Percentiles rank a stretch among this genome's conserved stretches.
phyloP scores from a whole-genome alignment of 1,284 basidiomycete species.

The Fomitopsis betulina region DNA sequence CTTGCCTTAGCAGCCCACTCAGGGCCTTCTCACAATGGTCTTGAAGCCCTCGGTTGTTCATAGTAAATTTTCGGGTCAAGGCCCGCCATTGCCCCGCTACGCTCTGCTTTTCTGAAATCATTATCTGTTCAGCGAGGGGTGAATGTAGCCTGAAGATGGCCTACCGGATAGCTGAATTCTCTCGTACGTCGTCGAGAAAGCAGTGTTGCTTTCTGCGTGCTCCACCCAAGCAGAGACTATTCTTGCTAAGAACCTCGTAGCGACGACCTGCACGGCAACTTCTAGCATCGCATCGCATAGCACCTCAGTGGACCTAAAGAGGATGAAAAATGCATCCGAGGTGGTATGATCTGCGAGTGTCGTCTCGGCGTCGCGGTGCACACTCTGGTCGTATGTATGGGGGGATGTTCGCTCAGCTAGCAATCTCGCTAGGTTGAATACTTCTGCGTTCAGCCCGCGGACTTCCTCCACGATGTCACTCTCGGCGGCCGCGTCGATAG shows the following conservation, averaged over 20 bases:
- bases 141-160: neutral
- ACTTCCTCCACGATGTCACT: conserved; percentile 43
- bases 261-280: neutral
- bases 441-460: conserved; percentile 43
- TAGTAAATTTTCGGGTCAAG: conserved; percentile 36
- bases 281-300: neutral
- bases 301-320: neutral
- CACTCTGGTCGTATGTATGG: neutral
- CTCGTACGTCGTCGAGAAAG: conserved; percentile 28
- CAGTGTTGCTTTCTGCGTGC: conserved; percentile 4
- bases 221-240: neutral
- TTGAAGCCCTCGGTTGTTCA: conserved; percentile 22
- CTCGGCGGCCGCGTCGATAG: conserved; percentile 39
- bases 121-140: neutral
- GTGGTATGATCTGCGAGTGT: neutral
- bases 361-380: no score
- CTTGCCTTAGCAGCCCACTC: conserved; percentile 37
- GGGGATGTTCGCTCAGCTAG: conserved; percentile 33
- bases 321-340: neutral
- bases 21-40: conserved; percentile 24
- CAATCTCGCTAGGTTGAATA: conserved; percentile 42
- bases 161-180: conserved; percentile 38
- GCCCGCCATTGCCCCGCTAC: conserved; percentile 54
- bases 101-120: conserved; percentile 39
- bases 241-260: neutral